phyloP scores from a whole-genome alignment of 164 flowering plant genomes.

The Nymphaea colorata region DNA sequence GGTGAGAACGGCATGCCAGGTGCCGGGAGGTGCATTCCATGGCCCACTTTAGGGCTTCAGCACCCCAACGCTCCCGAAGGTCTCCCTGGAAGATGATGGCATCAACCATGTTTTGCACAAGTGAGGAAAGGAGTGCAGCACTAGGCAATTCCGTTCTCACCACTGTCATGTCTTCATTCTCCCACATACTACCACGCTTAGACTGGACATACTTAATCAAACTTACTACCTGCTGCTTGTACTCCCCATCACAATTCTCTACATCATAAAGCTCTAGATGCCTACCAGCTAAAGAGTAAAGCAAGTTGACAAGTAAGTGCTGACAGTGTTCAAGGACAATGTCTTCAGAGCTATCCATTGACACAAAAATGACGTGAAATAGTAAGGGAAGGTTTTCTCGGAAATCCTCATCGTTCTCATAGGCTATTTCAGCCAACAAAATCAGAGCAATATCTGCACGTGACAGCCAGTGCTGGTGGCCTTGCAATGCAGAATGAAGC shows the following conservation, averaged over 20 bases:
- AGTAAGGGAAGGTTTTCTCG: constrained; percentile 89
- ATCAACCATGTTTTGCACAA: constrained; percentile 98
- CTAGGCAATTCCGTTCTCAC: constrained; percentile 79
- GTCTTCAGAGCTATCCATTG: constrained; percentile 99
- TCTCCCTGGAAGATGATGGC: constrained; percentile 99
- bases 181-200: constrained; percentile 99
- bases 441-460: constrained; percentile 97
- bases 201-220: constrained; percentile 97
- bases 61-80: constrained; percentile 97
- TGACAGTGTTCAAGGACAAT: constrained; percentile 96
- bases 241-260: constrained; percentile 88
- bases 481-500: constrained; percentile 92
- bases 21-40: constrained; percentile 99
- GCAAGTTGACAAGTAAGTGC: constrained; percentile 87
- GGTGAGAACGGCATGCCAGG: constrained; percentile 97
- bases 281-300: constrained; percentile 93
- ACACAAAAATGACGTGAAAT: constrained; percentile 92
- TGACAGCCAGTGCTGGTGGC: constrained; percentile 85
- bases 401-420: constrained; percentile 97
- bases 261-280: constrained; percentile 94
- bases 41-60: constrained; percentile 97
- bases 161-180: constrained; percentile 91
- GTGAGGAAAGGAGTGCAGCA: constrained; percentile 92
- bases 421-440: constrained; percentile 94
- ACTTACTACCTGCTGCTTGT: constrained; percentile 97